Percentiles rank a stretch among this genome's conserved stretches.
phyloP scores from a whole-genome alignment of 164 flowering plant genomes.

The Liriodendron chinense region DNA sequence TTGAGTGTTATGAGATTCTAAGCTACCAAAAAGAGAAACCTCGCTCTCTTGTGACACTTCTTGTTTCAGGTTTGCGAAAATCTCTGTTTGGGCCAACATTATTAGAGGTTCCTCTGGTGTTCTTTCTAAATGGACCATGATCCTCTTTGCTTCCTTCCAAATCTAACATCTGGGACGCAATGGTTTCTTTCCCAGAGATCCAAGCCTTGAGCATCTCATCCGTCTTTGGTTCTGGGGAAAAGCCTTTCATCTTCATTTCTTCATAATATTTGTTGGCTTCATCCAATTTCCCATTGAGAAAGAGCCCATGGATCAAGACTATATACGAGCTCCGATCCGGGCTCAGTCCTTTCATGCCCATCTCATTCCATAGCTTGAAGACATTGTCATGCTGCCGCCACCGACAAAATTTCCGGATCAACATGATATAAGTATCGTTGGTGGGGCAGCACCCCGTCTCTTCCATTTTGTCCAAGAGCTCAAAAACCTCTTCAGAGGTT shows the following conservation, averaged over 20 bases:
- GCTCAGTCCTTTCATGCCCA: slow-evolving; percentile 54
- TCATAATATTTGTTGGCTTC: slow-evolving; percentile 60
- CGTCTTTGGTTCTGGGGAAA: slow-evolving; percentile 60
- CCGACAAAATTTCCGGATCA: slow-evolving; percentile 74
- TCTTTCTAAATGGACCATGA: slow-evolving; percentile 13
- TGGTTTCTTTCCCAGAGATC: slow-evolving; percentile 40
- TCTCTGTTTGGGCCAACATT: slow-evolving; percentile 23
- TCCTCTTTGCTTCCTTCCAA: slow-evolving; percentile 18
- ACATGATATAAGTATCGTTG: slow-evolving; percentile 69
- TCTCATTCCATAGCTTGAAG: slow-evolving; percentile 64
- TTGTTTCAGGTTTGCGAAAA: slow-evolving; percentile 47
- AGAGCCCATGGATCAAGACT: slow-evolving; percentile 74
- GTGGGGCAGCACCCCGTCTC: slow-evolving; percentile 46
- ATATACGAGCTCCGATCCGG: slow-evolving; percentile 76
- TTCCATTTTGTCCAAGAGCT: slow-evolving; percentile 62
- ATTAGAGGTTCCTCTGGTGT: slow-evolving; percentile 10
- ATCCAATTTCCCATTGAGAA: slow-evolving; percentile 68
- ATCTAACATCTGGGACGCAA: slow-evolving; percentile 15
- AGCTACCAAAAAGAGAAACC: slow-evolving; percentile 61
- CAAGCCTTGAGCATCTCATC: slow-evolving; percentile 68
- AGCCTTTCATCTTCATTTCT: slow-evolving; percentile 69
- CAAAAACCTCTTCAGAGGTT: slow-evolving; percentile 65
- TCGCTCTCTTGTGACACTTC: slow-evolving; percentile 47
- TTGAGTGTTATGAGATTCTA: neutral
- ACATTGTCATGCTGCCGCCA: slow-evolving; percentile 75